Conservation (phyloP, 2,329 filamentous ascomycete species). For the Colletotrichum godetiae region DNA sequence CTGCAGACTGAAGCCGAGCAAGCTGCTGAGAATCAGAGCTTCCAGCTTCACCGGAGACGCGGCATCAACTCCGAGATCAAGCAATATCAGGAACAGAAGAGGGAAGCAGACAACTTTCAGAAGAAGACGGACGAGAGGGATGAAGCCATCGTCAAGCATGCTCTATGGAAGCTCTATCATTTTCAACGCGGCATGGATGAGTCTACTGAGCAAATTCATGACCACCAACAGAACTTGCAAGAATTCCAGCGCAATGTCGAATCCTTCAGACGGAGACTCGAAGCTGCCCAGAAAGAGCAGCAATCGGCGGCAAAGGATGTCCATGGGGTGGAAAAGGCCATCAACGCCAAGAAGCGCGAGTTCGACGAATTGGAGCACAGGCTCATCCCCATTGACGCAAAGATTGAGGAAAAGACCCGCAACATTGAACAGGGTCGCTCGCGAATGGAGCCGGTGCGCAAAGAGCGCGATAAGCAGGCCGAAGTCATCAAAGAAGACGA, state of each 20-base stretch:
- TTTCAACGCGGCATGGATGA: constrained; percentile 94
- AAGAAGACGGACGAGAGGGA: constrained; percentile 91
- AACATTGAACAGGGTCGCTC: constrained; percentile 76
- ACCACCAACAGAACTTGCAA: constrained; percentile 93
- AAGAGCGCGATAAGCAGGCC: constrained; percentile 80
- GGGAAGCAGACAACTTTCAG: constrained; percentile 93
- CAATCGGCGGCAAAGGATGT: constrained; percentile 81
- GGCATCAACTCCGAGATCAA: constrained; percentile 98
- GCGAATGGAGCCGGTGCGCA: constrained; percentile 76
- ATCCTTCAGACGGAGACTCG: constrained; percentile 82
- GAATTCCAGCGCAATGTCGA: constrained; percentile 91
- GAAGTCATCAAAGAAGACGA: constrained; percentile 77
- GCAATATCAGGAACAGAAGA: constrained; percentile 96
- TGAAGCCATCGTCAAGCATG: constrained; percentile 90
- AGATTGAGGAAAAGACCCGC: constrained; percentile 81
- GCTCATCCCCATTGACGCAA: constrained; percentile 91
- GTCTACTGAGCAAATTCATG: constrained; percentile 89
- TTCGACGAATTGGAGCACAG: constrained; percentile 88
- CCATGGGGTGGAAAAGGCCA: constrained; percentile 83
- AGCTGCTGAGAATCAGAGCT: constrained; percentile 87
- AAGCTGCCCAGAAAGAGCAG: constrained; percentile 87
- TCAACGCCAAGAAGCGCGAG: constrained; percentile 86
- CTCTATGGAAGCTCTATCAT: constrained; percentile 96
- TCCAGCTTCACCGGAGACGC: constrained; percentile 87
- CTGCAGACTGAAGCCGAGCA: constrained; percentile 89